A percentile compares a stretch with the other conserved stretches of the same genome.
These are phyloP conservation scores for Blastomyces silverae DNA, from an alignment of 2,329 filamentous ascomycete species.

Conservation along the genomic window DNA sequence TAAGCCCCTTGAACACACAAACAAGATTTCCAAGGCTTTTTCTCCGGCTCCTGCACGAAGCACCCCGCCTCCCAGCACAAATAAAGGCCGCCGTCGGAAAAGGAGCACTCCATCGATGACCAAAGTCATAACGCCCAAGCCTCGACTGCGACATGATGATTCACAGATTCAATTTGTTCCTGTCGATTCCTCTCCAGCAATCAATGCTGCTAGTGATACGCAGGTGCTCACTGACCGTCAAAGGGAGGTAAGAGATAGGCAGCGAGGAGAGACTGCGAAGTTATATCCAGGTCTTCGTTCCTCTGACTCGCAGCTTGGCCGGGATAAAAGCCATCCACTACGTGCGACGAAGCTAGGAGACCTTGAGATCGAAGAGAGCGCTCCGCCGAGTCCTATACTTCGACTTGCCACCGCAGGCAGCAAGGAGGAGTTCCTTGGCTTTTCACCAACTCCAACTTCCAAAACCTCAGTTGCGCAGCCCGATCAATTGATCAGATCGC, in stretches of 20 bases:
- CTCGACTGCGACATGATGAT: conserved; percentile 65
- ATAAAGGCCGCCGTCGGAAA: conserved; percentile 18
- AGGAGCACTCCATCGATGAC: conserved; percentile 23
- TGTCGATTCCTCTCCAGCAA: conserved; percentile 55
- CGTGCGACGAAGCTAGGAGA: conserved; percentile 14
- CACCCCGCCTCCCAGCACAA: not conserved
- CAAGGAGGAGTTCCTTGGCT: conserved; percentile 45
- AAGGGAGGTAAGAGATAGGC: conserved; percentile 67
- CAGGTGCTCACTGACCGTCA: conserved; percentile 74
- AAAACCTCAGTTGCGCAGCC: conserved; percentile 20
- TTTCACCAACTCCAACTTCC: conserved; percentile 48
- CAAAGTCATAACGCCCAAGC: conserved; percentile 40
- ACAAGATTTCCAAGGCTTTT: conserved; percentile 7
- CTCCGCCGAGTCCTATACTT: conserved; percentile 40
- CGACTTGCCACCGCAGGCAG: conserved; percentile 33
- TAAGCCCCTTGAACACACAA: conserved; percentile 1
- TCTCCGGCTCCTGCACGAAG: conserved; percentile 13
- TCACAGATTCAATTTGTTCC: conserved; percentile 73
- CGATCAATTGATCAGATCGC: conserved; percentile 14
- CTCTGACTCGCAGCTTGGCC: conserved; percentile 21
- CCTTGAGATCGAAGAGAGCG: conserved; percentile 25
- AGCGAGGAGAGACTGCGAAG: conserved; percentile 55
- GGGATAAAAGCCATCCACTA: not conserved
- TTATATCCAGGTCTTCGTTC: conserved; percentile 64
- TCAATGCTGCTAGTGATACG: conserved; percentile 50